Evolutionary conservation across 73 alveolate species (phyloP), one percentile per base, ranked within the genome.

Genomic region (Paramecium caudatum): DNA sequence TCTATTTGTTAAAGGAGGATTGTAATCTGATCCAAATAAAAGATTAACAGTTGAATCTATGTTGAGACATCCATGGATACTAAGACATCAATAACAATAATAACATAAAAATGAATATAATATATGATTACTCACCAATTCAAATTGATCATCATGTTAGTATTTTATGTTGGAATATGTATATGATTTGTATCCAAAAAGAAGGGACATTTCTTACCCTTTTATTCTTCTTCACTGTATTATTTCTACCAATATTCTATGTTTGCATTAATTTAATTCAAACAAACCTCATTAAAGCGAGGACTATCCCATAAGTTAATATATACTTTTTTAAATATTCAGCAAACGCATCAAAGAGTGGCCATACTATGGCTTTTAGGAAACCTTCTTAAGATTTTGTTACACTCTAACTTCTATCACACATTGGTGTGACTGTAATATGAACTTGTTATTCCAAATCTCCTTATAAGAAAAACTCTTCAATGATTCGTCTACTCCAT

Each of bases 361-460:
- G 91, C 34, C 61, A 50, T 15, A 41, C 61, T 16, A 82, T 82
- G 3, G 81, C 82, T 49, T 61, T 82, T 3, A 87, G 90, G 39
- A 87, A 87, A 30, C 93, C 93, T 27, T 43, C 91, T 15, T 87
- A 82, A 23, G 91, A 68, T 68, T 87, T 30, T 7, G 93, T 46
- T 33, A 61, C 93, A 47, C 70, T 70, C 16, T 30, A 12, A 25
- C 34, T 17, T 33, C 93, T 70, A 47, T 87, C 93, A 34, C 93
- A 87, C 80, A 68, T 49, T 6, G 90, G 90, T 12, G 91, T 62
- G 1, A 87, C 82, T 17, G 43, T 1, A 82, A 87, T 70, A 3
- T 82, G 82, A 1, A 36, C 80, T 25, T 63, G 46, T 27, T 23
- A 23, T 33, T 87, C 93, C 5, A 43, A 32, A 82, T 87, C 93